Base-by-base conservation (phyloP, 139 green algal species). In the Cymbomonas tetramitiformis region DNA sequence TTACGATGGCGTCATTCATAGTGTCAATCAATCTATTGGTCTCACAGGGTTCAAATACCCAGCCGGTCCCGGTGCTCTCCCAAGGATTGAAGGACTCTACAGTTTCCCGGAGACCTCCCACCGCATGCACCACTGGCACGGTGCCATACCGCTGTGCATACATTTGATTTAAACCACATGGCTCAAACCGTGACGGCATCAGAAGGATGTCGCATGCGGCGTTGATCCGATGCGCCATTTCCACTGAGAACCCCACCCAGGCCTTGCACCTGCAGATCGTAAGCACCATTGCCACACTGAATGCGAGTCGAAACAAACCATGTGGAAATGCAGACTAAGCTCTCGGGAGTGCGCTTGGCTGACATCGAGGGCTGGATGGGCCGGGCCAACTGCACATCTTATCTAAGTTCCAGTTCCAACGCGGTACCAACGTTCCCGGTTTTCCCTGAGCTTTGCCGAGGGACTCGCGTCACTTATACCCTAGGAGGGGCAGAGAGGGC, bases 181-280 rank as follows among this genome's bases (percentile, higher is more conserved):
- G 85, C 79, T 94, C 85, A 58, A 94, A 94, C 30, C 83, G 73
- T 5, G 70, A 83, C 7, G 85, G 85, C 78, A 94, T 91, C 30
- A 95, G 75, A 44, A 94, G 58, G 7, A 90, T 83, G 76, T 93
- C 86, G 32, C 67, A 78, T 8, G 68, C 79, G 0, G 85, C 83
- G 15, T 85, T 78, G 62, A 93, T 88, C 31, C 75, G 70, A 69
- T 94, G 86, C 7, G 80, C 75, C 25, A 89, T 71, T 18, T 80
- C 73, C 3, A 90, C 77, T 29, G 57, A 77, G 75, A 93, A 95
- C 9, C 78, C 79, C 18, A 93, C 78, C 68, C 73, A 80, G 30
- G 69, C 73, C 2, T 78, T 56, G 40, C 19, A 32, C 21, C 36
- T 48, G 12, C n/a, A n/a, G n/a, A n/a, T n/a, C n/a, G n/a, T 44